Conservation (phyloP, 2,329 filamentous ascomycete genomes). For the Xylariaceae sp. region DNA sequence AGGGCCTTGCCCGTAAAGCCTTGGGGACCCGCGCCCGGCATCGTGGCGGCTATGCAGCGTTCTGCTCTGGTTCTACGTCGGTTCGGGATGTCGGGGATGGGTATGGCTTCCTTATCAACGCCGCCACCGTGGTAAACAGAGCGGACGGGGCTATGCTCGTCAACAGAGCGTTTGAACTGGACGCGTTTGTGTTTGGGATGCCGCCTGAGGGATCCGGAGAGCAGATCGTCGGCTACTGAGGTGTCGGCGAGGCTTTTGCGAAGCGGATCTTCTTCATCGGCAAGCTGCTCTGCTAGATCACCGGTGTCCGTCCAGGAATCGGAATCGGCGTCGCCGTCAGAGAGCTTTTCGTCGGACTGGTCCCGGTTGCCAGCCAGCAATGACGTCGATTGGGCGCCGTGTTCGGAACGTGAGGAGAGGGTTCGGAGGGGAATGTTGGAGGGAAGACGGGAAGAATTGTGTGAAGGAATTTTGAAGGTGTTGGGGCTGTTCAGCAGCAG, state of each 20-base stretch:
- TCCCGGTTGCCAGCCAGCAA: constrained; percentile 41
- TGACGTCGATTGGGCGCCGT: constrained; percentile 40
- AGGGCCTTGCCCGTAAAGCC: constrained; percentile 94
- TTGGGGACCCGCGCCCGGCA: constrained; percentile 78
- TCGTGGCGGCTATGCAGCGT: constrained; percentile 73
- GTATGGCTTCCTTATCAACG: constrained; percentile 72
- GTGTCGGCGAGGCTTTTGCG: constrained; percentile 64
- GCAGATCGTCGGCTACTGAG: constrained; percentile 55
- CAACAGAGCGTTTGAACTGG: constrained; percentile 56
- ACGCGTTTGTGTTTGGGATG: constrained; percentile 57
- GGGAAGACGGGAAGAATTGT: constrained; percentile 62
- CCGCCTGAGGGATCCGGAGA: constrained; percentile 46
- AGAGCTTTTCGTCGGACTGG: constrained; percentile 41
- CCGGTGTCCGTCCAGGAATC: constrained; percentile 91
- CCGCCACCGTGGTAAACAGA: constrained; percentile 36
- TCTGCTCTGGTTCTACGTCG: constrained; percentile 62
- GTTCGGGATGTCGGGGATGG: constrained; percentile 66
- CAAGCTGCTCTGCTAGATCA: constrained; percentile 88
- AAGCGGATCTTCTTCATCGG: constrained; percentile 77
- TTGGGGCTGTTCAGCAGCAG: constrained; percentile 75
- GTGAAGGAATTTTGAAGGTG: constrained; percentile 80
- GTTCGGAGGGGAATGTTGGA: constrained; percentile 87
- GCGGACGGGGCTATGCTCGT: constrained; percentile 31
- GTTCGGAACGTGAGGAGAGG: constrained; percentile 44
- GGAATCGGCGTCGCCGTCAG: constrained; percentile 53